Conservation (phyloP, 2,329 filamentous ascomycete genomes). For the Pestalotiopsis fici region DNA sequence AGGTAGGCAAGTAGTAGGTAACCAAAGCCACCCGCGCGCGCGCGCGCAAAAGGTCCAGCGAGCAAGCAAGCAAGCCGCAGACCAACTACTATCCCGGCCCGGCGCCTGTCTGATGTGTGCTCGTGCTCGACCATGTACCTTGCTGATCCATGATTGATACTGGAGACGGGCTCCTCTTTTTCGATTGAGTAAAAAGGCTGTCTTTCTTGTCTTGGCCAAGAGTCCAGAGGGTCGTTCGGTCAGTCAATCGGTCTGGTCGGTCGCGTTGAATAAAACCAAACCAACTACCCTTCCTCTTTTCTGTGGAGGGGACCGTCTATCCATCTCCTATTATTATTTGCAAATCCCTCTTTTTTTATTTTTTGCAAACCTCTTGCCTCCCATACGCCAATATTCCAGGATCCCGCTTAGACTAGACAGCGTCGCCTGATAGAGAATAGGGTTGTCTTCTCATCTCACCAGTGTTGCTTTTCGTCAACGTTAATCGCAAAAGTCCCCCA, state of each 20-base stretch:
- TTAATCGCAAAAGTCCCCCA: not conserved
- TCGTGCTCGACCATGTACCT: not conserved
- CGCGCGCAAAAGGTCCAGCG: not conserved
- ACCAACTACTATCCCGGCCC: not conserved
- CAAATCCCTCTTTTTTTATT: not conserved
- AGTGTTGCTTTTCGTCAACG: not conserved
- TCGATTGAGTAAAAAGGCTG: not conserved
- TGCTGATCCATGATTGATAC: not conserved
- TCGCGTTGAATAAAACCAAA: not conserved
- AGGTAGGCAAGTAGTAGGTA: not conserved
- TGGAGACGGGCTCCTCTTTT: not conserved
- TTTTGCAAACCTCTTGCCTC: not conserved
- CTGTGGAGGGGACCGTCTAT: not conserved
- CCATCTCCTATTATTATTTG: not conserved
- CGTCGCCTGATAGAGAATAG: not conserved
- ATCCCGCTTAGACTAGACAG: not conserved
- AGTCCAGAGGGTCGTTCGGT: not conserved
- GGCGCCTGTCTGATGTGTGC: not conserved
- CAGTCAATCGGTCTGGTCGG: not conserved
- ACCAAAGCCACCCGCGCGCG: not conserved
- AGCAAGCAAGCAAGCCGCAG: not conserved
- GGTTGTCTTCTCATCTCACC: slow-evolving; percentile 2
- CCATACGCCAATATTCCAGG: not conserved
- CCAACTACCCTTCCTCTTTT: not conserved
- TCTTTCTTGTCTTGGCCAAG: not conserved